Evolutionary conservation across 768 basidiomycete genomes (phyloP).

Genomic region (Hygrophorus pudorinus): DNA sequence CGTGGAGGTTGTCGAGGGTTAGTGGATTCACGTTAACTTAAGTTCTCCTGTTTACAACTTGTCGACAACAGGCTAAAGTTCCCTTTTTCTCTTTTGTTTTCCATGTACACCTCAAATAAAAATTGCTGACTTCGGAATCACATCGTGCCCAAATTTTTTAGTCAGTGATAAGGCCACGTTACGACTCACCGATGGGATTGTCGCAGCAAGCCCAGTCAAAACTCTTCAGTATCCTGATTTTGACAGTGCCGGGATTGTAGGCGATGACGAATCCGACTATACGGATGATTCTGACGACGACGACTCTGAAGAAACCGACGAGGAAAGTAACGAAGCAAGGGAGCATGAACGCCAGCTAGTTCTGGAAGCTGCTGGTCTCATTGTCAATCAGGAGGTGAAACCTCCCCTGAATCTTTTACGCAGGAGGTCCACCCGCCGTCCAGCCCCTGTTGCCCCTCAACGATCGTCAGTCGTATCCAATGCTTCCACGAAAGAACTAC

Average conservation of each 20-base stretch:
- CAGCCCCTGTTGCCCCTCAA: constrained; percentile 41
- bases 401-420: constrained; percentile 34
- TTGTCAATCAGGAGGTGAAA: constrained; percentile 54
- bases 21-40: constrained; percentile 53
- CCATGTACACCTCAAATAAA: constrained; percentile 35
- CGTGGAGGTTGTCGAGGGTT: constrained; percentile 80
- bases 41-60: constrained; percentile 51
- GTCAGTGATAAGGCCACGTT: too few species aligned
- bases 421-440: constrained; percentile 25
- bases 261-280: constrained; percentile 14
- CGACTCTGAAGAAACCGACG: constrained; percentile 34
- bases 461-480: constrained; percentile 19
- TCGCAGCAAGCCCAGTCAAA: too few species aligned
- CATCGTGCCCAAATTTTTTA: background rate
- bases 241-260: background rate
- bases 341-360: constrained; percentile 73
- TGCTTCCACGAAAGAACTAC: constrained; percentile 39
- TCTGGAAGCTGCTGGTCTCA: constrained; percentile 81
- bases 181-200: too few species aligned
- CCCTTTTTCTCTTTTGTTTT: constrained; percentile 46
- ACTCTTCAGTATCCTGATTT: background rate
- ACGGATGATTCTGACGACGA: constrained; percentile 28
- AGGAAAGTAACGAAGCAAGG: constrained; percentile 38
- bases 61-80: constrained; percentile 73
- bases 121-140: constrained; percentile 11